Base-by-base conservation (phyloP, 768 basidiomycete species). In the Tulasnella sp. region DNA sequence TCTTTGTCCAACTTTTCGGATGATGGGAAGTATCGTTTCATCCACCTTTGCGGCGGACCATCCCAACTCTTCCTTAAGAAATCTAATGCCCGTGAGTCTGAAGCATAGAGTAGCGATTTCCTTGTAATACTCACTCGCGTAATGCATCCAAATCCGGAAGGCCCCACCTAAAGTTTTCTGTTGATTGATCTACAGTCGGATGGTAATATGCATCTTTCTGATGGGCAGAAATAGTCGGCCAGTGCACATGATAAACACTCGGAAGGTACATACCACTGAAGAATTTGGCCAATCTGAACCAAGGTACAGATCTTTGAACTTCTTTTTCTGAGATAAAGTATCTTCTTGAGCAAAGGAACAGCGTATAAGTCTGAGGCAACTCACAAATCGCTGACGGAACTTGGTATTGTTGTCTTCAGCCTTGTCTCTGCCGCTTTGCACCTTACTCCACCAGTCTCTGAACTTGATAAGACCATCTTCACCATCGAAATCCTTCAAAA, bases 131-230 rank as follows among this genome's bases (percentile, higher is more conserved):
- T 49, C 63, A 92, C 88, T 73, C 66, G 56, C 91, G 78, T 48
- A 99, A 74, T 2, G 82, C 91, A 61, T 95, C 89, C 1, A 99
- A 76, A 62, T 98, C 95, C n/a, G 92, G 89, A 56, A 91, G 69
- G 3, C 88, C 91, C 93, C 93, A 99, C 59, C 89, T 87, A 64
- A 99, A 98, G 0, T 85, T 81, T 56, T 96, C 92, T 49, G 90
- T 81, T 0, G 90, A 93, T 33, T 78, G 76, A 62, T 96, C 91
- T 5, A 93, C 84, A 0, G 81, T 76, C 0, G 93, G 93, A 60
- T 90, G 79, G 61, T 85, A 84, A 65, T 99, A 99, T 7, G 89
- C 93, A 53, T 93, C 88, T 53, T 84, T 71, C 90, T 95, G 61
- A 37, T 45, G 16, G 9, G 39, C 41, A 24, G 8, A 9, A 15